These are phyloP conservation scores for Lachnellula cervina DNA, from an alignment of 2,329 filamentous ascomycete genomes.

Conservation along the genomic window DNA sequence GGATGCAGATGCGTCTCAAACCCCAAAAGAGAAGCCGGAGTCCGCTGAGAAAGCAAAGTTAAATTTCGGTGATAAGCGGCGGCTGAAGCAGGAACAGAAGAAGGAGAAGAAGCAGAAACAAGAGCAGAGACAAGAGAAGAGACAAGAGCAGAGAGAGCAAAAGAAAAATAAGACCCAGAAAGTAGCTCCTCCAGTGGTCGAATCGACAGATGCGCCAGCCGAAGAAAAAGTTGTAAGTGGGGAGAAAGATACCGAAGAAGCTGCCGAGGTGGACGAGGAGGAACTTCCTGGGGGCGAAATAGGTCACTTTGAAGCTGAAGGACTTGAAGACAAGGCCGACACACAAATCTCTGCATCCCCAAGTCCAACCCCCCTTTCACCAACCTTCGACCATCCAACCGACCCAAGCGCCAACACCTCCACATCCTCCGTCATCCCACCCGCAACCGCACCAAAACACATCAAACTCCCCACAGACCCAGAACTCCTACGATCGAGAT, in stretches of 20 bases:
- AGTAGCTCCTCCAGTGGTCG: slow-evolving; percentile 9
- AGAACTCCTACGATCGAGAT: slow-evolving; percentile 68
- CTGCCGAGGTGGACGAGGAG: slow-evolving; percentile 20
- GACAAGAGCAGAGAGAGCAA: slow-evolving; percentile 33
- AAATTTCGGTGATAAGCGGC: slow-evolving; percentile 21
- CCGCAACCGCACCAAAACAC: slow-evolving; percentile 58
- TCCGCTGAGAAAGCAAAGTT: slow-evolving; percentile 33
- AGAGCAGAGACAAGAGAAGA: slow-evolving; percentile 34
- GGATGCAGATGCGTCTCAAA: neutral
- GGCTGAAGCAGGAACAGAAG: slow-evolving; percentile 31
- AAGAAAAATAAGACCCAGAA: slow-evolving; percentile 28
- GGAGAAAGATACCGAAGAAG: slow-evolving; percentile 22
- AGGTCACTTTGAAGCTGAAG: slow-evolving; percentile 42
- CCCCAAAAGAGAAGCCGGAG: slow-evolving; percentile 33
- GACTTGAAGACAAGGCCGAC: slow-evolving; percentile 41
- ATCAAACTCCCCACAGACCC: slow-evolving; percentile 66
- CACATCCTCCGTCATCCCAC: slow-evolving; percentile 59
- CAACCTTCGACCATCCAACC: slow-evolving; percentile 53
- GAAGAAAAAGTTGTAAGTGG: slow-evolving; percentile 20
- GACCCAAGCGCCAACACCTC: slow-evolving; percentile 60
- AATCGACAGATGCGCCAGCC: neutral
- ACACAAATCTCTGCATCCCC: slow-evolving; percentile 38
- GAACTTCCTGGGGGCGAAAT: slow-evolving; percentile 32
- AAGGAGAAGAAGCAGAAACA: slow-evolving; percentile 37
- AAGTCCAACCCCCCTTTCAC: slow-evolving; percentile 52